Conservation (phyloP, 106 monocot species). For the Dendrobium catenatum region DNA sequence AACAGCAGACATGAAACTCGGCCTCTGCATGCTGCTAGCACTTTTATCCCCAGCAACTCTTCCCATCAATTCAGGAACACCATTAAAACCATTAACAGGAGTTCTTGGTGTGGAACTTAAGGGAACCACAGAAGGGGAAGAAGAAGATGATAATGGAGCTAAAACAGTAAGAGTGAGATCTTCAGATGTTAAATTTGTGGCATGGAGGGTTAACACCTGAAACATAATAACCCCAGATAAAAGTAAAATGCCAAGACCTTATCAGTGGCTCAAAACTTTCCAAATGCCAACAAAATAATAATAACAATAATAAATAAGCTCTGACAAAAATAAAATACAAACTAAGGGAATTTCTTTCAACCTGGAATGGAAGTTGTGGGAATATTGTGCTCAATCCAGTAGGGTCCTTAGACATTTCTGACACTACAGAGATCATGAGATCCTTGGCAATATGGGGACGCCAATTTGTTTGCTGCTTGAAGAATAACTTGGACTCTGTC, state of each 20-base stretch:
- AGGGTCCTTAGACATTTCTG: slow-evolving; percentile 50
- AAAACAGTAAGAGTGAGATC: slow-evolving; percentile 82
- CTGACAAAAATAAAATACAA: no score
- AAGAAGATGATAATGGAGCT: slow-evolving; percentile 60
- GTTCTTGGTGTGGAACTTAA: slow-evolving; percentile 50
- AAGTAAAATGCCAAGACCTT: neutral
- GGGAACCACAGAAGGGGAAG: slow-evolving; percentile 60
- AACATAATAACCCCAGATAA: slow-evolving; percentile 1
- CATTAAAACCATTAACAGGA: slow-evolving; percentile 22
- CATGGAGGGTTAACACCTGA: slow-evolving; percentile 81
- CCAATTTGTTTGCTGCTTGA: slow-evolving; percentile 87
- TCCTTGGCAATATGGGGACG: slow-evolving; percentile 58
- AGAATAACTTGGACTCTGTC: slow-evolving; percentile 83
- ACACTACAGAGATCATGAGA: slow-evolving; percentile 76
- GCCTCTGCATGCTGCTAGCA: slow-evolving; percentile 17
- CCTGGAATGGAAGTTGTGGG: slow-evolving; percentile 84
- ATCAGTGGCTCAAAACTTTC: neutral
- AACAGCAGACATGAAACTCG: slow-evolving; percentile 28
- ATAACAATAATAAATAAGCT: neutral
- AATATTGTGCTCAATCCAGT: slow-evolving; percentile 20
- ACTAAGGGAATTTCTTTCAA: neutral
- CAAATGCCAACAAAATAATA: neutral
- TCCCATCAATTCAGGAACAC: slow-evolving; percentile 23
- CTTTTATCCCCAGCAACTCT: slow-evolving; percentile 21
- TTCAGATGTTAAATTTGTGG: slow-evolving; percentile 77